Evolutionary conservation across 2,329 filamentous ascomycete species (phyloP).

Genomic region (Fusarium falciforme): DNA sequence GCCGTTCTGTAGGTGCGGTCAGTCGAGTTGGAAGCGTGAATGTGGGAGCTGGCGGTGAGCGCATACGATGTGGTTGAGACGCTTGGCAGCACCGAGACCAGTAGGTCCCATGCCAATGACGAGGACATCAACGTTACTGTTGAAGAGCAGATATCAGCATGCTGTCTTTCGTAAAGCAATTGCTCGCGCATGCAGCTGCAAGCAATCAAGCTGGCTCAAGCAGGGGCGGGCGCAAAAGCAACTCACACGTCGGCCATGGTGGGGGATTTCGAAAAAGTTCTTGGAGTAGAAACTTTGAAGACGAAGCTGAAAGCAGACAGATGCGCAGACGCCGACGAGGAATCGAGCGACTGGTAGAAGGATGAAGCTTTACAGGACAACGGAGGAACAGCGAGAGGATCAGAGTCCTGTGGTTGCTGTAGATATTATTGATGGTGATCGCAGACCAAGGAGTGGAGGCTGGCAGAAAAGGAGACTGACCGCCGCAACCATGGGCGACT

Average conservation of each 20-base stretch:
- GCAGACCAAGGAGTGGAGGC: slow-evolving; percentile 35
- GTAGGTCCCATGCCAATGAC: slow-evolving; percentile 98
- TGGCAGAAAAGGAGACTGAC: slow-evolving; percentile 47
- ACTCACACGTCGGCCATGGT: slow-evolving; percentile 57
- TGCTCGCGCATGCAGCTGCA: slow-evolving; percentile 1
- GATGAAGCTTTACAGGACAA: slow-evolving; percentile 44
- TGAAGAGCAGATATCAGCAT: slow-evolving; percentile 31
- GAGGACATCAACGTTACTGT: slow-evolving; percentile 92
- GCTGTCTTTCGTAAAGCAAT: background rate
- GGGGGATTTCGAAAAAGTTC: slow-evolving; percentile 43
- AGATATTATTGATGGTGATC: slow-evolving; percentile 46
- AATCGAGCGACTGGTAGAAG: slow-evolving; percentile 28
- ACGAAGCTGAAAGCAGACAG: slow-evolving; percentile 25
- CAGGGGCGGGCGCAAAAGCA: slow-evolving; percentile 20
- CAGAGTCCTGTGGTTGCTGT: slow-evolving; percentile 44
- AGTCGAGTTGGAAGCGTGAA: slow-evolving; percentile 38
- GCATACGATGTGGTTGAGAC: slow-evolving; percentile 93
- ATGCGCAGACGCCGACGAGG: slow-evolving; percentile 37
- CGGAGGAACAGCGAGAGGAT: slow-evolving; percentile 35
- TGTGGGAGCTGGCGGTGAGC: slow-evolving; percentile 48
- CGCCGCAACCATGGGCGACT: slow-evolving; percentile 40
- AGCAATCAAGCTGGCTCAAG: slow-evolving; percentile 10
- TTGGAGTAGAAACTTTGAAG: slow-evolving; percentile 11
- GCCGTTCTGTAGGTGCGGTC: slow-evolving; percentile 71
- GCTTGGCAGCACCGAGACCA: slow-evolving; percentile 97